Evolutionary conservation across 805 yeast species (phyloP), one percentile per base, ranked within the genome.

Genomic region (Zygotorulaspora danielsina): DNA sequence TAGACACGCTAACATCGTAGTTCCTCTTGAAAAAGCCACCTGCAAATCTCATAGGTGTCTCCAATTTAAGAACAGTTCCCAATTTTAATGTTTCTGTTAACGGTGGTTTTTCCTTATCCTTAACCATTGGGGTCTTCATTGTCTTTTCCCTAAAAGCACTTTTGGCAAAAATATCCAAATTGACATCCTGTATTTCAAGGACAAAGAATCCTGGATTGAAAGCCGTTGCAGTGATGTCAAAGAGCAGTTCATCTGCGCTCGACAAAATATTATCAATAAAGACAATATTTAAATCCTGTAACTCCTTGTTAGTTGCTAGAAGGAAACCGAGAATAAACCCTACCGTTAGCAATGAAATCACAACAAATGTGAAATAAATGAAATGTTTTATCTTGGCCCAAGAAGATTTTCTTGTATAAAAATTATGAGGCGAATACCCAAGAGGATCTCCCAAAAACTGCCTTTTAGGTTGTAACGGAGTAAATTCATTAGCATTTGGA

Each of bases 121-220:
- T 42, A n/a, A 47, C 20, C 53, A 20, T 42, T 49, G 6, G 16
- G 32, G 25, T 44, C 47, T 10, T 21, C 30, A 11, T 38, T 13
- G 27, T 22, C 3, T 40, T 30, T 7, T 36, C 39, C 9, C 75
- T 54, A 50, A 71, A 74, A 5, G 78, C 71, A 33, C 84, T 76
- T 51, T 79, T 80, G 1, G 90, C 97, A 67, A 90, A 90, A 2
- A 90, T 69, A 58, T 90, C 97, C 29, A 90, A 61, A 49, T 85
- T 90, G 7, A 81, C 80, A 10, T 78, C 76, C 29, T 69, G 67
- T 2, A 89, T 69, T 2, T 68, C 65, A 4, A 88, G 76, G 2
- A 83, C 71, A 48, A 88, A 69, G 63, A 89, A 74, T 0, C 97
- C 96, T 0, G 96, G 96, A 58, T 90, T 90, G 51, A 81, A 76